Evolutionary conservation across 108 stramenopile genomes (phyloP).

Genomic region (Fistulifera solaris): DNA sequence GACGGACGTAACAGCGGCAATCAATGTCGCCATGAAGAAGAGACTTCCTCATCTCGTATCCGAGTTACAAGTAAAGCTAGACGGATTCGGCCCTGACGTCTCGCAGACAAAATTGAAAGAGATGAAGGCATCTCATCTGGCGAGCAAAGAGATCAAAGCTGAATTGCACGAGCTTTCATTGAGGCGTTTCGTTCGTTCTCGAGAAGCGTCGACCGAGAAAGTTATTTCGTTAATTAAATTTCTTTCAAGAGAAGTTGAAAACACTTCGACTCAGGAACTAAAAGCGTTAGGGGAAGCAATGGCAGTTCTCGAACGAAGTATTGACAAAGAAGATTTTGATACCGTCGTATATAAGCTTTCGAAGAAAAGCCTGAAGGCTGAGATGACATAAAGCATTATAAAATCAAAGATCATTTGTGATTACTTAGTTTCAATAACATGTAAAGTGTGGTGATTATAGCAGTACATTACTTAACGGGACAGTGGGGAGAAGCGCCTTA

Average conservation of each 20-base stretch:
- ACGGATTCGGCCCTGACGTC: conserved; percentile 46
- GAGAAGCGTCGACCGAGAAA: conserved; percentile 63
- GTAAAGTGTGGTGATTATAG: no score
- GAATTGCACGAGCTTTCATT: conserved; percentile 64
- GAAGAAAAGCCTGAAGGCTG: no score
- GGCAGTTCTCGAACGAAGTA: neutral
- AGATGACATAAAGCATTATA: no score
- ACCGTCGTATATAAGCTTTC: no score
- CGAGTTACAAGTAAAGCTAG: conserved; percentile 65
- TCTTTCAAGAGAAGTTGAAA: conserved; percentile 39
- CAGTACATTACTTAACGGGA: no score
- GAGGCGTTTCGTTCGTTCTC: conserved; percentile 50
- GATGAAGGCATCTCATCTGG: conserved; percentile 71
- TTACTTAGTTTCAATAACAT: no score
- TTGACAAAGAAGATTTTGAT: no score
- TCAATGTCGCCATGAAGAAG: conserved; percentile 77
- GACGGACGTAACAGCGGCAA: conserved; percentile 79
- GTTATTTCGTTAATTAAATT: conserved; percentile 63
- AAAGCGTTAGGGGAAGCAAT: conserved; percentile 8
- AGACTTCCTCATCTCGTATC: conserved; percentile 51
- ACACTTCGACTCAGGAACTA: conserved; percentile 3
- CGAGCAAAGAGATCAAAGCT: conserved; percentile 63
- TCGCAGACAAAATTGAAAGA: conserved; percentile 79
- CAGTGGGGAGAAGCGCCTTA: no score
- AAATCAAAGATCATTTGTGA: no score